Conservation (phyloP, 345 rosid genomes). For the rapeseed (Brassica napus) region DNA sequence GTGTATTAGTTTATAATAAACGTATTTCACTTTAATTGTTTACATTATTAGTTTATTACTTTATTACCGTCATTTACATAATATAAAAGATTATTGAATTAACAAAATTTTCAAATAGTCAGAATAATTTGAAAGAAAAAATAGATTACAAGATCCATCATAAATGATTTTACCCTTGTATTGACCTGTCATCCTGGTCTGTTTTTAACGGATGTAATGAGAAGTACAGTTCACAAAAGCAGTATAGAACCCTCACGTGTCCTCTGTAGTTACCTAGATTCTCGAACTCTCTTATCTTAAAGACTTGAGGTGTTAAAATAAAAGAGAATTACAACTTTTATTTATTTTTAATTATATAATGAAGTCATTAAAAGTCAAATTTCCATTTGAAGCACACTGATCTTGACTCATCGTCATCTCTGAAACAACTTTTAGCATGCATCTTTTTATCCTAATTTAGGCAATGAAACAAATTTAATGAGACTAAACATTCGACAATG, state of each 20-base stretch:
- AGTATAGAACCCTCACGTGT: conserved; percentile 35
- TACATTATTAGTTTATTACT: too few relatives aligned
- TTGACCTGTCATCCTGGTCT: conserved; percentile 30
- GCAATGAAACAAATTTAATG: conserved; percentile 27
- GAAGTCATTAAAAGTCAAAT: conserved; percentile 32
- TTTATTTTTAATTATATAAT: background rate
- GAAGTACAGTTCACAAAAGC: conserved; percentile 28
- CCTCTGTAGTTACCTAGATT: conserved; percentile 28
- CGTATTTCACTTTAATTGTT: too few relatives aligned
- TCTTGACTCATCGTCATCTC: conserved; percentile 32
- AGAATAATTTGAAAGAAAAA: background rate
- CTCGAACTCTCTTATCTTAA: conserved; percentile 19
- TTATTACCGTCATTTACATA: too few relatives aligned
- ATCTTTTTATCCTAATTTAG: conserved; percentile 30
- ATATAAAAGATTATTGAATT: background rate
- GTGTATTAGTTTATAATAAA: too few relatives aligned
- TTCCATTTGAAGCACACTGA: conserved; percentile 37
- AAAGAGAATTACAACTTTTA: background rate
- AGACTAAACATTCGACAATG: conserved; percentile 20
- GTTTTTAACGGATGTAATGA: conserved; percentile 28
- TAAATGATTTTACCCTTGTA: conserved; percentile 19
- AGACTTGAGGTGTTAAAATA: too few relatives aligned
- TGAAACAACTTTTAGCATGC: conserved; percentile 30
- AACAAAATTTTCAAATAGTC: background rate
- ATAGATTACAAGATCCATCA: background rate